Conservation (phyloP, 1,139 yeast genomes). For the Pneumocystis wakefieldiae region DNA sequence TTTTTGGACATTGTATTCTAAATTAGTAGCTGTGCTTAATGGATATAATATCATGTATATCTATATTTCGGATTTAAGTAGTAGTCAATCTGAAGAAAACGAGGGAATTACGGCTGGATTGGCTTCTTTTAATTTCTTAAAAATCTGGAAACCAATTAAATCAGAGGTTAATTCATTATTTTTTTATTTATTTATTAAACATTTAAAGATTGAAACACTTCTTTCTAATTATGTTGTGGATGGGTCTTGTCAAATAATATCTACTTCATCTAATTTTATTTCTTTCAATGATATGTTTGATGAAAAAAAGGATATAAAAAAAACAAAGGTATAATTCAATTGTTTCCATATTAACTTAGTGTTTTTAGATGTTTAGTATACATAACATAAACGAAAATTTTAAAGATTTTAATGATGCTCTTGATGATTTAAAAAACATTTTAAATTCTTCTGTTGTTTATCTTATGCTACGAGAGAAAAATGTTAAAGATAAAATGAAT, state of each 20-base stretch:
- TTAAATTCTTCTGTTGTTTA: background rate
- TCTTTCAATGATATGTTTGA: background rate
- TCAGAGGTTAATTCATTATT: slow-evolving; percentile 3
- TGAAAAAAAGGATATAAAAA: background rate
- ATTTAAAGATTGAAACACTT: slow-evolving; percentile 3
- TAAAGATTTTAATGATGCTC: background rate
- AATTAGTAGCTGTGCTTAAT: slow-evolving; percentile 9
- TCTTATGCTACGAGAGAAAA: background rate
- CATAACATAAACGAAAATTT: background rate
- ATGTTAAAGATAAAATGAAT: background rate
- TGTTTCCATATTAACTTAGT: background rate
- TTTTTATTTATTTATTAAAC: background rate
- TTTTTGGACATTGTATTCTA: slow-evolving; percentile 12
- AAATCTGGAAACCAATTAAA: slow-evolving; percentile 11
- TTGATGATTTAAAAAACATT: background rate
- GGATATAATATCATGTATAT: slow-evolving; percentile 8
- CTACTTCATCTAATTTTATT: background rate
- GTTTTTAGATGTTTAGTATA: background rate
- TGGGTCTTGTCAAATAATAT: background rate
- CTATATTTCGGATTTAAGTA: background rate
- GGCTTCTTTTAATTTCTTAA: slow-evolving; percentile 2
- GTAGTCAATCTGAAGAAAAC: background rate
- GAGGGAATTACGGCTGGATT: background rate
- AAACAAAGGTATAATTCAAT: background rate
- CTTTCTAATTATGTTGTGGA: slow-evolving; percentile 7